Evolutionary conservation across 768 basidiomycete species (phyloP).

Genomic region (Mycena vitilis): DNA sequence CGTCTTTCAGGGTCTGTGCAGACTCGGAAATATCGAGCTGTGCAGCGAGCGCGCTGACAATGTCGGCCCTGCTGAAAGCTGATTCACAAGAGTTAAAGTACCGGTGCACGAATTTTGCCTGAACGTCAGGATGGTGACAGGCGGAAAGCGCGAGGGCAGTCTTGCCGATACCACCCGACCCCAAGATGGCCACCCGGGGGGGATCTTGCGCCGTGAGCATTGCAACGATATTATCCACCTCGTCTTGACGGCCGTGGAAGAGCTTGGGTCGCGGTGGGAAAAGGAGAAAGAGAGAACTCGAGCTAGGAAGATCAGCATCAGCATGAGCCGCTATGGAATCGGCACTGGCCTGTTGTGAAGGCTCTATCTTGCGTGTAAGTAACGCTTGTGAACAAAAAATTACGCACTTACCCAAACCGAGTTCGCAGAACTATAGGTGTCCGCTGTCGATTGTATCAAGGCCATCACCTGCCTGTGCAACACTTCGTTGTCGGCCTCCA

Average conservation of each 20-base stretch:
- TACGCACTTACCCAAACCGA: neutral
- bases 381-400: neutral
- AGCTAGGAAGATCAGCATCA: neutral
- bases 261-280: neutral
- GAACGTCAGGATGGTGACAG: neutral
- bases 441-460: neutral
- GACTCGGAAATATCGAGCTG: neutral
- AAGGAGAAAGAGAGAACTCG: neutral
- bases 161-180: neutral
- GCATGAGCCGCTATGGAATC: neutral
- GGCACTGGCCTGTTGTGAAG: neutral
- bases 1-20: neutral
- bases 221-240: neutral
- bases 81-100: neutral
- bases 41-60: neutral
- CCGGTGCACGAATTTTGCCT: neutral
- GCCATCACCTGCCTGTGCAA: neutral
- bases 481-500: neutral
- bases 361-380: neutral
- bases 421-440: neutral
- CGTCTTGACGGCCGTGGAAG: neutral
- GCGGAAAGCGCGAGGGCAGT: neutral
- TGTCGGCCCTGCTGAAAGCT: neutral
- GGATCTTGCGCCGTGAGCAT: neutral
- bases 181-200: neutral